These are phyloP conservation scores for Pterocarpus santalinus DNA, from an alignment of 306 rosid genomes.

Conservation along the genomic window DNA sequence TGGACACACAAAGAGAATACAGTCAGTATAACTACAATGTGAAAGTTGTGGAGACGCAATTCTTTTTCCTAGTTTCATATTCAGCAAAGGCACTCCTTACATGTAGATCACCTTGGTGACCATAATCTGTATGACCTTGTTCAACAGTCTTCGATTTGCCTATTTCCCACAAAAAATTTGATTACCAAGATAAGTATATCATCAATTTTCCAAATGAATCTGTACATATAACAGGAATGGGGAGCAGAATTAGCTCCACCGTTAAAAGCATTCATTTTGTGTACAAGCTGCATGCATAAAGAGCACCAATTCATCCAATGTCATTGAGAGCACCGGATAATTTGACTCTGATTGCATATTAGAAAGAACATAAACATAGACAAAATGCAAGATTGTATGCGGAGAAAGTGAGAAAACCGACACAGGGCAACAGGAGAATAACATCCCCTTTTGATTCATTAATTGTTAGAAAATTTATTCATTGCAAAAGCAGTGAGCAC, in stretches of 20 bases:
- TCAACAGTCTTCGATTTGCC: not conserved
- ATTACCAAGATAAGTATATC: not conserved
- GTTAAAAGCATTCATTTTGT: not conserved
- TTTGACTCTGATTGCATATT: not conserved
- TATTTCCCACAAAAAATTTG: not conserved
- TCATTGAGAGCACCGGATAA: not conserved
- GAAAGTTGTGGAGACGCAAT: too few relatives aligned
- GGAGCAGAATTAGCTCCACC: not conserved
- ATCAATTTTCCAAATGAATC: not conserved
- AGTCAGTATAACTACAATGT: not conserved
- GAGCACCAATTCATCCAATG: constrained; percentile 2
- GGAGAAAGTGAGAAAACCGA: not conserved
- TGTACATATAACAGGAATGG: not conserved
- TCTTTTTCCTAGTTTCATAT: not conserved
- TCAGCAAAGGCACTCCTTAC: not conserved
- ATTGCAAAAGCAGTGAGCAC: not conserved
- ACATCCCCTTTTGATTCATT: not conserved
- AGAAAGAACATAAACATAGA: not conserved
- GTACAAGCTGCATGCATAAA: constrained; percentile 27
- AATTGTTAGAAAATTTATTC: not conserved
- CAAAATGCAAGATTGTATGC: not conserved
- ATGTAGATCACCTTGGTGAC: not conserved
- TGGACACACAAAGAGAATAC: not conserved
- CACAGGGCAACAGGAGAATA: not conserved
- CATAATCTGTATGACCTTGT: not conserved